A percentile compares a stretch with the other conserved stretches of the same genome.
These are phyloP conservation scores for Hypoxylon rickii DNA, from an alignment of 495 filamentous ascomycete genomes.

Conservation along the genomic window DNA sequence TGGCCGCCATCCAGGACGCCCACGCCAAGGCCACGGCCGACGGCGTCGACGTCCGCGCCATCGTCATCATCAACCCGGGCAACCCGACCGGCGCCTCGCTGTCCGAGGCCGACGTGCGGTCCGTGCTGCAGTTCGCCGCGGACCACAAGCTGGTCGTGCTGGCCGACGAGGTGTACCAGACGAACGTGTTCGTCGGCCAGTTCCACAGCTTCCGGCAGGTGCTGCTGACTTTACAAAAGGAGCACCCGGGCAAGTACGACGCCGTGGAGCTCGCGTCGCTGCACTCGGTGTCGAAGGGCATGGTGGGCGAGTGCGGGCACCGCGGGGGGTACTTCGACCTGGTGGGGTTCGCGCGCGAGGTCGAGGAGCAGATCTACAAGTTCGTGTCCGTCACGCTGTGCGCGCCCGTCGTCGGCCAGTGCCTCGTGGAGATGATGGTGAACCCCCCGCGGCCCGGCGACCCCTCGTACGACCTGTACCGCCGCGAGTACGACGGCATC, in stretches of 20 bases:
- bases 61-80: constrained; percentile 97
- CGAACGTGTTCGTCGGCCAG: constrained; percentile 91
- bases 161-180: constrained; percentile 98
- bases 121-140: constrained; percentile 81
- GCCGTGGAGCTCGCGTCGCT: constrained; percentile 84
- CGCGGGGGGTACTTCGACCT: constrained; percentile 97
- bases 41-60: constrained; percentile 84
- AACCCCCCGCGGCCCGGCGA: constrained; percentile 86
- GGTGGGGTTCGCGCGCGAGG: constrained; percentile 80
- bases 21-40: constrained; percentile 71
- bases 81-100: constrained; percentile 95
- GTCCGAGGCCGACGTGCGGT: constrained; percentile 72
- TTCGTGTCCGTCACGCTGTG: constrained; percentile 95
- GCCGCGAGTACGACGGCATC: constrained; percentile 80
- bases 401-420: constrained; percentile 93
- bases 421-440: constrained; percentile 94
- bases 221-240: constrained; percentile 80
- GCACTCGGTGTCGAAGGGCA: constrained; percentile 90
- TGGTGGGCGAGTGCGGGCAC: constrained; percentile 98
- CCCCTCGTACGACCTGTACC: constrained; percentile 79
- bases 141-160: constrained; percentile 86
- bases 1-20: constrained; percentile 71
- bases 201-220: constrained; percentile 95
- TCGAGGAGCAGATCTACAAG: constrained; percentile 96
- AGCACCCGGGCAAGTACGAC: constrained; percentile 74